Conservation (phyloP, 2,329 filamentous ascomycete species). For the Fusarium sambucinum region DNA sequence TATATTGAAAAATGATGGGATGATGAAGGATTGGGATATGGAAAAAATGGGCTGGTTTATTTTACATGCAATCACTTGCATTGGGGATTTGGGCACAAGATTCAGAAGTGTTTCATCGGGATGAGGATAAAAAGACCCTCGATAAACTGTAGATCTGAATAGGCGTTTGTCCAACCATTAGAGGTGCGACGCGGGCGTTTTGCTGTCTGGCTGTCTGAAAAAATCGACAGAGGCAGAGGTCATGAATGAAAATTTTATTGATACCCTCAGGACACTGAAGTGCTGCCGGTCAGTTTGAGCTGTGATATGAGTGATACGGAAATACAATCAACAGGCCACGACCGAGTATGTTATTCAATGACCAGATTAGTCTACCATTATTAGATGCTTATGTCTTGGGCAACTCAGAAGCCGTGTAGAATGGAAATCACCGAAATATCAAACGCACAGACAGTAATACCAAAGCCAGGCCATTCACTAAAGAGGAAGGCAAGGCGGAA, state of each 20-base stretch:
- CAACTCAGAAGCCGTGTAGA: neutral
- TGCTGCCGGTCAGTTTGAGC: constrained; percentile 39
- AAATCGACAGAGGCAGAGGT: constrained; percentile 36
- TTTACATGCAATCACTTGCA: constrained; percentile 41
- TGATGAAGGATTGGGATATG: constrained; percentile 31
- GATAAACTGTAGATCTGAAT: constrained; percentile 46
- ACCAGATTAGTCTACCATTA: neutral
- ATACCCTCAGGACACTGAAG: constrained; percentile 41
- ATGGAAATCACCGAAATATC: constrained; percentile 19
- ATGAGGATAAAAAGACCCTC: constrained; percentile 42
- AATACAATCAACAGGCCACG: constrained; percentile 8
- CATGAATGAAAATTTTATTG: constrained; percentile 45
- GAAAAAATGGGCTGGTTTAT: constrained; percentile 29
- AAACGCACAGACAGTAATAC: constrained; percentile 17
- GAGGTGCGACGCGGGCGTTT: constrained; percentile 48
- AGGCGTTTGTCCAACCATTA: constrained; percentile 49
- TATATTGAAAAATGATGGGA: constrained; percentile 38
- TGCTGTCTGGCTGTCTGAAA: constrained; percentile 33
- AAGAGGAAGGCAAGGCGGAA: constrained; percentile 14
- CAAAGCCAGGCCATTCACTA: constrained; percentile 7
- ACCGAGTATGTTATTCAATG: neutral
- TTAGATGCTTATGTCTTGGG: neutral
- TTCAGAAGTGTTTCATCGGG: constrained; percentile 27
- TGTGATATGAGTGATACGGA: constrained; percentile 12
- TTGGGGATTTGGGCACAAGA: constrained; percentile 33